Percentiles rank a stretch among this genome's conserved stretches.
These are phyloP conservation scores for Pythium sp. DNA, from an alignment of 352 stramenopile species.

Conservation along the genomic window DNA sequence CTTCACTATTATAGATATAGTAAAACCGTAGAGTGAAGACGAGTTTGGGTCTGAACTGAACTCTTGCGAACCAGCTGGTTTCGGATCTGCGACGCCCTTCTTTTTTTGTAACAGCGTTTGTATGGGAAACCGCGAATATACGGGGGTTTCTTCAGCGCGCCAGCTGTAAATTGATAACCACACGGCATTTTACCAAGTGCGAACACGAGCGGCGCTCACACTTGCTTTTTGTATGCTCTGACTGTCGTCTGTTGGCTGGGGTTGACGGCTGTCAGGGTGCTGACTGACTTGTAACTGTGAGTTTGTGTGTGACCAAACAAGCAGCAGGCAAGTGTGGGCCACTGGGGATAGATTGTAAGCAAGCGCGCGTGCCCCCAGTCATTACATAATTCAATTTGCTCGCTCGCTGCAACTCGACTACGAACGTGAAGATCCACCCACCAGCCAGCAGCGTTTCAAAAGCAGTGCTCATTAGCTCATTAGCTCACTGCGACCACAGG, in stretches of 20 bases:
- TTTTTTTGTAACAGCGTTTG: background rate
- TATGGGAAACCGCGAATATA: background rate
- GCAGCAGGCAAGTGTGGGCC: background rate
- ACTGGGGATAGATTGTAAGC: background rate
- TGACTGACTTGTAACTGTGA: background rate
- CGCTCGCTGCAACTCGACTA: conserved; percentile 32
- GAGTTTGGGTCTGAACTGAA: conserved; percentile 17
- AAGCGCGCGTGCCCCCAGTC: conserved; percentile 19
- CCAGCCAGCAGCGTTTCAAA: background rate
- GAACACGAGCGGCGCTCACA: background rate
- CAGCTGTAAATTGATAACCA: conserved; percentile 40
- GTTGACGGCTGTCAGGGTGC: conserved; percentile 4
- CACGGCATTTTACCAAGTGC: conserved; percentile 9
- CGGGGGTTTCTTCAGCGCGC: conserved; percentile 13
- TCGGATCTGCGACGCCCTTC: conserved; percentile 1
- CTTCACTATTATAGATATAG: background rate
- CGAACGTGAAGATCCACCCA: background rate
- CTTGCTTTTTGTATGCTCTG: conserved; percentile 1
- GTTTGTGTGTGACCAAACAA: background rate
- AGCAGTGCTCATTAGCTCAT: background rate
- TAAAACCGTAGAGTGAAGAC: conserved; percentile 2
- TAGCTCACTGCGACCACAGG: conserved; percentile 8
- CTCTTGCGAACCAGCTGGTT: conserved; percentile 17
- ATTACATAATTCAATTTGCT: conserved; percentile 82
- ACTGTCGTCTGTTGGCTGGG: background rate